These are phyloP conservation scores for Grigorovia transvaalensis DNA, from an alignment of 805 yeast species.

Conservation along the genomic window DNA sequence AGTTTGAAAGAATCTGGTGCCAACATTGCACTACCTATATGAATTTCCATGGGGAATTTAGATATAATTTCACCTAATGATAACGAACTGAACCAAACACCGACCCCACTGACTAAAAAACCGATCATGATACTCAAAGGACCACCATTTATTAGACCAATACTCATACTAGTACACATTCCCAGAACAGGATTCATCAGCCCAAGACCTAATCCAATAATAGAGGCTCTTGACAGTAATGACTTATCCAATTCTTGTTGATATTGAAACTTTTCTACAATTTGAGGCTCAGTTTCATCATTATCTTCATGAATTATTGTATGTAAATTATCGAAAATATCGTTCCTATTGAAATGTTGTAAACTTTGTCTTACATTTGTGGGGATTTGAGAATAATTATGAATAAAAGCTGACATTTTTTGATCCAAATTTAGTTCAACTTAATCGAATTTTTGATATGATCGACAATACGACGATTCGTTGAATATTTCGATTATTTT, in stretches of 20 bases:
- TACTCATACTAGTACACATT: slow-evolving; percentile 60
- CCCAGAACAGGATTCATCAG: slow-evolving; percentile 79
- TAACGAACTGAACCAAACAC: slow-evolving; percentile 53
- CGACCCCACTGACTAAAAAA: slow-evolving; percentile 54
- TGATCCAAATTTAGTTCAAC: too few species aligned
- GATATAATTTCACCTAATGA: slow-evolving; percentile 71
- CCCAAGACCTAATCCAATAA: slow-evolving; percentile 70
- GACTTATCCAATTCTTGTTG: slow-evolving; percentile 62
- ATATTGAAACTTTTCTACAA: slow-evolving; percentile 62
- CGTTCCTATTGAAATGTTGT: slow-evolving; percentile 13
- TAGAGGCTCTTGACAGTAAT: slow-evolving; percentile 50
- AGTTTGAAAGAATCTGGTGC: slow-evolving; percentile 49
- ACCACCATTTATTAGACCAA: slow-evolving; percentile 67
- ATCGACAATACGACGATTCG: not conserved
- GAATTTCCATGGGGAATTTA: slow-evolving; percentile 67
- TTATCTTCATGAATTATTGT: slow-evolving; percentile 30
- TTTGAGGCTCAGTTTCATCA: slow-evolving; percentile 39
- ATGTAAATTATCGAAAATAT: slow-evolving; percentile 23
- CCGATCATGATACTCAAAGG: slow-evolving; percentile 69
- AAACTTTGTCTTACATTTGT: slow-evolving; percentile 15
- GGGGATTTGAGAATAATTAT: not conserved
- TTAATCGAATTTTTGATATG: not conserved
- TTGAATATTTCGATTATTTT: too few species aligned
- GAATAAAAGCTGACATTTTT: not conserved
- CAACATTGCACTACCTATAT: slow-evolving; percentile 65